Percentiles rank a stretch among this genome's conserved stretches.
phyloP scores from a whole-genome alignment of 2,329 filamentous ascomycete species.

The Venturia carpophila region DNA sequence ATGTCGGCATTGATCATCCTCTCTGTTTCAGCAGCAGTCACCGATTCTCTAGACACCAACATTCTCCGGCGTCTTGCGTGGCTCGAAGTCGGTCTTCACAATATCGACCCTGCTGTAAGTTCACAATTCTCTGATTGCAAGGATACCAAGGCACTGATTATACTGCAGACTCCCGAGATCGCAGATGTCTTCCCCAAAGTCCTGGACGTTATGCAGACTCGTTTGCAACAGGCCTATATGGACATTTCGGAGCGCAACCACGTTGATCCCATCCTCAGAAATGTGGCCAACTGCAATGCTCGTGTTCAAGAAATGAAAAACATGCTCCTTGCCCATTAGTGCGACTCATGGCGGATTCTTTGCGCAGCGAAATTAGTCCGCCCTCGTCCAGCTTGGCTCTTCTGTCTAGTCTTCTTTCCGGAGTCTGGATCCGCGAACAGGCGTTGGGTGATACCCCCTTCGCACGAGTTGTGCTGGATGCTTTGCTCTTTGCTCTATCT shows the following conservation, averaged over 20 bases:
- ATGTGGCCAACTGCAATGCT: neutral
- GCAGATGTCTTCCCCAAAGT: conserved; percentile 49
- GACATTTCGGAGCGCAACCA: conserved; percentile 40
- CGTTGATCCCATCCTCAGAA: conserved; percentile 5
- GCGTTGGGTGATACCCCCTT: neutral
- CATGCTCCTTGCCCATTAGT: neutral
- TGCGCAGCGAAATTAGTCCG: neutral
- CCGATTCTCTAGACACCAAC: conserved; percentile 47
- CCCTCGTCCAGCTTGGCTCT: neutral
- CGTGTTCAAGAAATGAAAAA: neutral
- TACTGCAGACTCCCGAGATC: conserved; percentile 22
- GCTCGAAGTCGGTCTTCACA: conserved; percentile 48
- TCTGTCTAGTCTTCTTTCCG: neutral
- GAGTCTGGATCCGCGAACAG: neutral
- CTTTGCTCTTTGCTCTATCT: neutral
- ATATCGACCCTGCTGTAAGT: conserved; percentile 47
- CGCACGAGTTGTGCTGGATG: neutral
- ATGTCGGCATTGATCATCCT: conserved; percentile 52
- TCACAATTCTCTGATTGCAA: neutral
- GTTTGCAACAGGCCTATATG: conserved; percentile 51
- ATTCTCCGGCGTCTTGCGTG: conserved; percentile 49
- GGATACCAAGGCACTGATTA: conserved; percentile 6
- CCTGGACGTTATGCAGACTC: conserved; percentile 51
- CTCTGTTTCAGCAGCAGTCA: conserved; percentile 56
- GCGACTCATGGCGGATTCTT: neutral